Evolutionary conservation across 495 filamentous ascomycete genomes (phyloP).

Genomic region (Trichoderma erinaceum): DNA sequence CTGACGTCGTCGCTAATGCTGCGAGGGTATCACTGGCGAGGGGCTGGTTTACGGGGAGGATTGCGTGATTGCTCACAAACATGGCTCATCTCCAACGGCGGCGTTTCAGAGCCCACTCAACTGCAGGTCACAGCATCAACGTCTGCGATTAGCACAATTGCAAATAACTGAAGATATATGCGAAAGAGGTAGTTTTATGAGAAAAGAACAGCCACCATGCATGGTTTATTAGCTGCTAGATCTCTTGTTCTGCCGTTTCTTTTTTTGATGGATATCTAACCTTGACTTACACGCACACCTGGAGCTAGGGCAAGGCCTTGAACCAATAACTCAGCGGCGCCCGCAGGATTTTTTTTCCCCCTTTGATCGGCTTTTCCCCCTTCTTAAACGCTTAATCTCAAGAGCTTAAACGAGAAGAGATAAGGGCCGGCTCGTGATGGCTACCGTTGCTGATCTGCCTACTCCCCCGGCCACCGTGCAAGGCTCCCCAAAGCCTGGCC

Average conservation of each 20-base stretch:
- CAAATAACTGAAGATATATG: background rate
- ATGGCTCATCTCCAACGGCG: background rate
- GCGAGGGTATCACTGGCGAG: constrained; percentile 7
- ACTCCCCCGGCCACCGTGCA: constrained; percentile 8
- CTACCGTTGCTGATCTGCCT: background rate
- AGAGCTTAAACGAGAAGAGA: constrained; percentile 16
- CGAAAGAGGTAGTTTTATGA: background rate
- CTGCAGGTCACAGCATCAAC: background rate
- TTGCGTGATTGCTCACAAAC: constrained; percentile 10
- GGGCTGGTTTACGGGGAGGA: background rate
- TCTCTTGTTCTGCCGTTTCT: constrained; percentile 4
- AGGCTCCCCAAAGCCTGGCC: constrained; percentile 23
- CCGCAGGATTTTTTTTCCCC: background rate
- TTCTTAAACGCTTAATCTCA: constrained; percentile 5
- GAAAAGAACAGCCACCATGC: constrained; percentile 8
- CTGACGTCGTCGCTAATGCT: background rate
- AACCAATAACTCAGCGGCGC: background rate
- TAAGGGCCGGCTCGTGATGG: constrained; percentile 8
- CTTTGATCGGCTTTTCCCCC: background rate
- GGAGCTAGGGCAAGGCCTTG: background rate
- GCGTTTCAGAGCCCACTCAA: background rate
- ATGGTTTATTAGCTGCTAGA: constrained; percentile 11
- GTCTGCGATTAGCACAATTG: constrained; percentile 1
- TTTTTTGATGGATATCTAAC: background rate
- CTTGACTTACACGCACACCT: constrained; percentile 4